Base-by-base conservation (phyloP, 1,284 basidiomycete species). In the Mycena citricolor region DNA sequence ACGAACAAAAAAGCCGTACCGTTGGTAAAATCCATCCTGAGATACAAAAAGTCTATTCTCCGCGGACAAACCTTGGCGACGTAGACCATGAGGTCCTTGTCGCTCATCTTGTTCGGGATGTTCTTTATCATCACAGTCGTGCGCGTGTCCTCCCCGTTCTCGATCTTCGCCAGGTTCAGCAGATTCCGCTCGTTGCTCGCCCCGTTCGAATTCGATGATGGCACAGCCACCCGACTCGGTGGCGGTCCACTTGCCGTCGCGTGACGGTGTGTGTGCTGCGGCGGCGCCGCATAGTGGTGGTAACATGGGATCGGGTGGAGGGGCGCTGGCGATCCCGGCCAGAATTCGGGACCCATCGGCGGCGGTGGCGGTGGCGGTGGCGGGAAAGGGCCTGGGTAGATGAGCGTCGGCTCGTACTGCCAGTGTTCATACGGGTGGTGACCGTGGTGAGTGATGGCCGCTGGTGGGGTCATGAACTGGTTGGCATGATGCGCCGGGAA, bases 41-140 rank as follows among this genome's bases (percentile, higher is more conserved):
- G 64, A 66, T 93, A 93, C 53, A 93, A 69, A 61, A 93, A 92
- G 63, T 92, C 90, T 49, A 88, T 84, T 46, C 71, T 74, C 39
- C 83, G 70, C 16, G 78, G 77, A 57, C 81, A 80, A 17, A 88
- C 84, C 44, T 75, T 73, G 29, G 69, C 73, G 53, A 91, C 88
- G 59, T 81, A 90, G 29, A 63, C 63, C 56, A 83, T 71, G 53
- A 92, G 63, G 54, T 90, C 86, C 57, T 70, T 73, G 62, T 90
- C 85, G 42, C 74, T 84, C 85, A 92, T 87, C 66, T 90, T 90
- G 65, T 91, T 92, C 2, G 89, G 89, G 32, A 93, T 86, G 57
- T 93, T 93, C 67, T 90, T 88, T 52, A 88, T 82, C 88, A 90
- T 90, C 36, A 89, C 79, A 10, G 89, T 91, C 17, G 89, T 91